phyloP scores from a whole-genome alignment of 2,329 filamentous ascomycete species.

The Teratosphaeria gauchensis region DNA sequence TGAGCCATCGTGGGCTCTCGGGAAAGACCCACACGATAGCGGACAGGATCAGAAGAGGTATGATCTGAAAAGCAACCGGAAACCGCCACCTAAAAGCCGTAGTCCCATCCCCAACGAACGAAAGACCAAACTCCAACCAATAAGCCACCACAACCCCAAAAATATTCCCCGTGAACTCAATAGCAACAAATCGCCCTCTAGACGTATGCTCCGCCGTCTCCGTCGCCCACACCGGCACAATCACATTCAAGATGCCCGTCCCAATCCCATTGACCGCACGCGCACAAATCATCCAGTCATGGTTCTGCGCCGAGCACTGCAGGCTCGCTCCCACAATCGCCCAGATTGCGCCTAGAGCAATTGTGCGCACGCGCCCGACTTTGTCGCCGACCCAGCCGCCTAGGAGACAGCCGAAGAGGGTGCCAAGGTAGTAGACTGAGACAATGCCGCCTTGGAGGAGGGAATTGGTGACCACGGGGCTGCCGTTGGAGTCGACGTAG shows the following conservation, averaged over 20 bases:
- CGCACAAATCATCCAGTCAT: slow-evolving; percentile 50
- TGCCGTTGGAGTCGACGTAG: slow-evolving; percentile 36
- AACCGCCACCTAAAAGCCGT: slow-evolving; percentile 44
- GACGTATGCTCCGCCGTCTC: slow-evolving; percentile 60
- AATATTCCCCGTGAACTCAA: slow-evolving; percentile 66
- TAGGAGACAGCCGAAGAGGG: slow-evolving; percentile 52
- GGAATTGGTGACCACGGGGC: slow-evolving; percentile 47
- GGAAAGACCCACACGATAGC: slow-evolving; percentile 55
- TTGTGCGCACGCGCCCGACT: slow-evolving; percentile 53
- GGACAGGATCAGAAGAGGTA: slow-evolving; percentile 51
- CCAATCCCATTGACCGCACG: slow-evolving; percentile 38
- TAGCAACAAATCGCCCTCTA: slow-evolving; percentile 52
- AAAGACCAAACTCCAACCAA: slow-evolving; percentile 29
- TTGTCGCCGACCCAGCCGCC: slow-evolving; percentile 57
- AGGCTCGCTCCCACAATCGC: slow-evolving; percentile 46
- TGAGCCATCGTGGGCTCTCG: slow-evolving; percentile 56
- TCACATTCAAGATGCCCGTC: slow-evolving; percentile 60
- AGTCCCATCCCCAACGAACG: slow-evolving; percentile 13
- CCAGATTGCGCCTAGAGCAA: slow-evolving; percentile 46
- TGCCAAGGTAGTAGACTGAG: slow-evolving; percentile 50
- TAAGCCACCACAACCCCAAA: slow-evolving; percentile 47
- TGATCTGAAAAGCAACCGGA: slow-evolving; percentile 60
- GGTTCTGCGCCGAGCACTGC: slow-evolving; percentile 57
- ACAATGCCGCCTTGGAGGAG: slow-evolving; percentile 56
- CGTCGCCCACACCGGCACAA: slow-evolving; percentile 62